A percentile compares a stretch with the other conserved stretches of the same genome.
phyloP scores from a whole-genome alignment of 106 monocot genomes.

The Phalaenopsis aphrodite region DNA sequence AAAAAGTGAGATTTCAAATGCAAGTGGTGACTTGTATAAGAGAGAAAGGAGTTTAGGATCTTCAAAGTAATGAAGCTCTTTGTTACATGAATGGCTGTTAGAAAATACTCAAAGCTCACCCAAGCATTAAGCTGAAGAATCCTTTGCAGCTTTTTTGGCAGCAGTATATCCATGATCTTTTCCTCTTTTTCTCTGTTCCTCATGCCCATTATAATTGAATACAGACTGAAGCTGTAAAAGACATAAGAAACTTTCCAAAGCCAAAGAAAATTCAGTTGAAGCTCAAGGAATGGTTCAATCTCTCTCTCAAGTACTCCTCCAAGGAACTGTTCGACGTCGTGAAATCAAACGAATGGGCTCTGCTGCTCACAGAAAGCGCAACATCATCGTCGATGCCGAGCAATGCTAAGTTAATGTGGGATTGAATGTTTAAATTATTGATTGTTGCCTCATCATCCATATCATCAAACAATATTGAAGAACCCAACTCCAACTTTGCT shows the following conservation, averaged over 20 bases:
- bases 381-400: conserved; percentile 62
- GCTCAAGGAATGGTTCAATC: conserved; percentile 66
- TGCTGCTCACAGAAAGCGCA: conserved; percentile 39
- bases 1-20: not conserved
- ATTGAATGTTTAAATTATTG: conserved; percentile 44
- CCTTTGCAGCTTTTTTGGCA: not conserved
- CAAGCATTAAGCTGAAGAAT: not conserved
- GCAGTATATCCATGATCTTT: not conserved
- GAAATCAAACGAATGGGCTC: conserved; percentile 25
- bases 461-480: conserved; percentile 25
- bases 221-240: no score
- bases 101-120: not conserved
- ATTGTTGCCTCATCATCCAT: conserved; percentile 25
- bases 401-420: conserved; percentile 77
- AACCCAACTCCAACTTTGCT: conserved; percentile 43
- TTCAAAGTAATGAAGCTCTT: not conserved
- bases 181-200: not conserved
- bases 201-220: no score
- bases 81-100: not conserved
- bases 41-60: not conserved
- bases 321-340: conserved; percentile 45
- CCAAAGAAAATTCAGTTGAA: conserved; percentile 40
- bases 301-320: conserved; percentile 60
- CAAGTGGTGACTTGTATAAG: not conserved
- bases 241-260: not conserved